phyloP scores from a whole-genome alignment of 495 filamentous ascomycete genomes.

The Parachaetomium inaequale region DNA sequence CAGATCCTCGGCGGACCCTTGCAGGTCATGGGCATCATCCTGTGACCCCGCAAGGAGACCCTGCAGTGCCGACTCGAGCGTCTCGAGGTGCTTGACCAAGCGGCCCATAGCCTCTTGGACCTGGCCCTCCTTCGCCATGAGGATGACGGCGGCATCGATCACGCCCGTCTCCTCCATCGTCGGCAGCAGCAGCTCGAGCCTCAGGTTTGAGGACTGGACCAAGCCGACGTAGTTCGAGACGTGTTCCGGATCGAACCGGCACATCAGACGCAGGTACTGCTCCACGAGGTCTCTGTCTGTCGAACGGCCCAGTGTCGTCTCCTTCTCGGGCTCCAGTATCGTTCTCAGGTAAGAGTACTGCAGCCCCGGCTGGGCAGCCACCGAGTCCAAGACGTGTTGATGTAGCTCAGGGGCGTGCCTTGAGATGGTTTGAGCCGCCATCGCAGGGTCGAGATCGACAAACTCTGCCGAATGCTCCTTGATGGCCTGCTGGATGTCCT shows the following conservation, averaged over 20 bases:
- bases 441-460: constrained; percentile 62
- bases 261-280: constrained; percentile 86
- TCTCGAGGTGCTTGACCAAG: constrained; percentile 71
- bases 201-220: constrained; percentile 74
- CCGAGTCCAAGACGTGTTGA: constrained; percentile 58
- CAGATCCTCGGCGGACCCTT: constrained; percentile 55
- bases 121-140: constrained; percentile 88
- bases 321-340: constrained; percentile 66
- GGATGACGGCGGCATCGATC: constrained; percentile 86
- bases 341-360: constrained; percentile 78
- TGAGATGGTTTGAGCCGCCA: constrained; percentile 67
- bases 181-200: constrained; percentile 76
- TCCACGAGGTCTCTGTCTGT: constrained; percentile 62
- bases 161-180: constrained; percentile 84
- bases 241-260: constrained; percentile 72
- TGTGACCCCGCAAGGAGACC: constrained; percentile 55
- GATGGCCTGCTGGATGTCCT: constrained; percentile 71
- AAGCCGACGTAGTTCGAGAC: constrained; percentile 81
- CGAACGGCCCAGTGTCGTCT: constrained; percentile 36
- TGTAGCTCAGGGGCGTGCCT: constrained; percentile 68
- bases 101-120: constrained; percentile 78
- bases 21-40: constrained; percentile 50
- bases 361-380: constrained; percentile 57
- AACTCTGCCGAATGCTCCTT: constrained; percentile 64
- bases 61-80: constrained; percentile 72